Evolutionary conservation across 1,284 basidiomycete genomes (phyloP).

Genomic region (Inonotus obliquus): DNA sequence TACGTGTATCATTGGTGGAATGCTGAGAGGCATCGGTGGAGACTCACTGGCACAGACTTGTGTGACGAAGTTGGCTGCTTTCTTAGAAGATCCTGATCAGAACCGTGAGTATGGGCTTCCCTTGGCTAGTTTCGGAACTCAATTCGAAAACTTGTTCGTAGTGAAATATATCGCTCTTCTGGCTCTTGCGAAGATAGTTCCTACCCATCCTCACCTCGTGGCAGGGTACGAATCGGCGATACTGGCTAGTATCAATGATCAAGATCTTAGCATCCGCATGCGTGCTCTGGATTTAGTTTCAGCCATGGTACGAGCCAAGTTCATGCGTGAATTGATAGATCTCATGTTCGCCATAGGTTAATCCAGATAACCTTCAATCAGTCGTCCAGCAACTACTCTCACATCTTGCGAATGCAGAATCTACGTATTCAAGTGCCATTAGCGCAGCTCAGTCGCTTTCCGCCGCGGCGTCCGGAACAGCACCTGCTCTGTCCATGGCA

Average conservation of each 20-base stretch:
- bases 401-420: constrained; percentile 72
- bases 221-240: constrained; percentile 93
- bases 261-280: constrained; percentile 94
- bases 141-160: constrained; percentile 28
- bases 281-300: constrained; percentile 90
- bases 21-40: constrained; percentile 82
- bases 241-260: constrained; percentile 84
- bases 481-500: constrained; percentile 23
- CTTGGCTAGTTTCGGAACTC: neutral
- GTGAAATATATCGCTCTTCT: constrained; percentile 96
- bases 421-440: constrained; percentile 47
- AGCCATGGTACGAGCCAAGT: constrained; percentile 69
- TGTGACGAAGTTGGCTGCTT: constrained; percentile 89
- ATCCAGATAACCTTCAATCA: constrained; percentile 78
- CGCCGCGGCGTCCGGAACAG: constrained; percentile 42
- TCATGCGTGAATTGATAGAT: constrained; percentile 7
- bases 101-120: constrained; percentile 57
- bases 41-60: constrained; percentile 83
- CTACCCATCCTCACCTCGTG: constrained; percentile 86
- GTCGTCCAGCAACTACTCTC: constrained; percentile 86
- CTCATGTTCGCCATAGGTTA: constrained; percentile 49
- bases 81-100: constrained; percentile 91
- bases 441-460: constrained; percentile 47
- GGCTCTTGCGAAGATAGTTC: constrained; percentile 94
- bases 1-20: constrained; percentile 95